Base-by-base conservation (phyloP, 441 rosid genomes). In the Pelargonium fulgidum region DNA sequence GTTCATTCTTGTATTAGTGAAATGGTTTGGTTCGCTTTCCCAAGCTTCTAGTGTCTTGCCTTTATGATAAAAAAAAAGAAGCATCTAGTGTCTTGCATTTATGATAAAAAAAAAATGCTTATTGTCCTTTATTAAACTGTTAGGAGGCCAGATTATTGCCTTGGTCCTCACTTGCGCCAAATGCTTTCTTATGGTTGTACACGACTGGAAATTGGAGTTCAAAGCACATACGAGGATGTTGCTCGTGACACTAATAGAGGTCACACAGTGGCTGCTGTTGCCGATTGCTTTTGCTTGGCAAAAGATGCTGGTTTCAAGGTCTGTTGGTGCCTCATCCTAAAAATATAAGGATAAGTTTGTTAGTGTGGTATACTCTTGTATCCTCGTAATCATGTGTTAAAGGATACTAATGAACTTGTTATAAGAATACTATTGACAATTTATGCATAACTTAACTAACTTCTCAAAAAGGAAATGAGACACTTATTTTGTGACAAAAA, bases 241-340 rank as follows among this genome's bases (percentile, higher is more conserved):
- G 97, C 99, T 47, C 93, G 81, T 73, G 99, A 94, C 81, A 92
- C 99, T 58, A 92, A 94, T 67, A 85, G 99, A 83, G 99, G 99
- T 29, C 99, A 94, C 78, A 94, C 99, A 0, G 97, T 92, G 73
- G 98, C 96, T 56, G 98, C 99, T n/a, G 98, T 94, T 22, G 99
- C 98, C 26, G 98, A 94, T 85, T 94, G 99, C 76, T 94, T 94
- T 83, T 85, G 91, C 85, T 71, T 94, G 86, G 92, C 99, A 50
- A 94, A 92, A 73, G 99, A 94, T 90, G 93, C 96, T 77, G 99
- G 99, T 73, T 94, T 94, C 84, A 94, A 94, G 97, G 99, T 89
- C 68, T 65, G 74, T 7, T 63, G 64, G 13, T 72, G 66, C 16
- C 68, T 19, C 70, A 64, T 59, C 52, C 0, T 10, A 3, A 14